Evolutionary conservation across 108 stramenopile genomes (phyloP), one percentile per base, ranked within the genome.

Genomic region (Cylindrotheca fusiformis): DNA sequence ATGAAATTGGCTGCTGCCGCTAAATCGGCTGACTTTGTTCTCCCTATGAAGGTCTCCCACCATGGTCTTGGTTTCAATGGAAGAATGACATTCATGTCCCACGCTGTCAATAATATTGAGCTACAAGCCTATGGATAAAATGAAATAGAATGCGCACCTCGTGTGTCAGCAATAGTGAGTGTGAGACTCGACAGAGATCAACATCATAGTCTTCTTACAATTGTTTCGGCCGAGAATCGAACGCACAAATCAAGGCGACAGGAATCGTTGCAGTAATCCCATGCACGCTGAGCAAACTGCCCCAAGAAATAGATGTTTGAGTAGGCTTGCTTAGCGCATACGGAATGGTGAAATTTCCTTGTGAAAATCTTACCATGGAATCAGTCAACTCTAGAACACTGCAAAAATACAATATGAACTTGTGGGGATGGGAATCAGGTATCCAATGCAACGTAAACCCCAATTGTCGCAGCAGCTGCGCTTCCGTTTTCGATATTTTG

Each of bases 181-280:
- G 3, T 26, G 49, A 33, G 3, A n/a, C 31, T 28, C 29, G 20
- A 52, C 58, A 67, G 14, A 2, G 25, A 25, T 14, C 6, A 41
- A 41, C 14, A 41, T 6, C 36, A 27, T 14, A 41, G 6, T 41
- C 14, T 41, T 63, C 83, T 75, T 56, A 80, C 86, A 52, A 86
- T 78, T 28, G 84, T 49, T 76, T 89, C 85, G 18, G 91, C 72
- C 51, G 72, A 73, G 58, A 60, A 88, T 45, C 91, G 70, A 5
- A 90, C 78, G 47, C 84, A 89, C n/a, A 90, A 59, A 72, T 93
- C 91, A 52, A 90, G 58, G 27, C 75, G 76, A 61, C 75, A 90
- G 1, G 92, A 81, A 74, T 93, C 92, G 51, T 93, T 93, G 79
- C 92, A 90, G 62, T 86, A 90, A 29, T 87, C 80, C 92, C 92